phyloP scores from a whole-genome alignment of 148 eudicot species.

The Persicaria maculosa region DNA sequence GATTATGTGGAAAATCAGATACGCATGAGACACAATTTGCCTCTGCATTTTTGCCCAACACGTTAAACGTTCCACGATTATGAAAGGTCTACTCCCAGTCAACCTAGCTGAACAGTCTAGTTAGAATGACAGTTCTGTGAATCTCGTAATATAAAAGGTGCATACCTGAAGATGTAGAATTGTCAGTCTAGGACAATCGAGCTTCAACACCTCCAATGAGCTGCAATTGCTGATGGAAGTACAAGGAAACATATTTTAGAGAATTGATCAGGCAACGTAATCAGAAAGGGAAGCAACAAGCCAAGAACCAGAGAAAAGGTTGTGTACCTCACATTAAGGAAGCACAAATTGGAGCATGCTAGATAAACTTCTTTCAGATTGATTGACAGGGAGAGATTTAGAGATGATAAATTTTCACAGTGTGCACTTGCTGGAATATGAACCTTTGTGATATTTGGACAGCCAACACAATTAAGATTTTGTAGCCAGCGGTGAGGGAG shows the following conservation, averaged over 20 bases:
- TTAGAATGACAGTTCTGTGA: not conserved
- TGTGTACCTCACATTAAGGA: slow-evolving; percentile 73
- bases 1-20: not conserved
- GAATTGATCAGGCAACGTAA: not conserved
- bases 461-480: slow-evolving; percentile 84
- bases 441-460: slow-evolving; percentile 79
- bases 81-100: too few relatives aligned
- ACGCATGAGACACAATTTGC: not conserved
- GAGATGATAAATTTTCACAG: slow-evolving; percentile 52
- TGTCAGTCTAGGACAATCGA: slow-evolving; percentile 67
- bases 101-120: too few relatives aligned
- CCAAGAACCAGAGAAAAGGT: not conserved
- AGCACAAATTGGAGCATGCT: slow-evolving; percentile 59
- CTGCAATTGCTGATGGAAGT: slow-evolving; percentile 60
- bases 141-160: not conserved
- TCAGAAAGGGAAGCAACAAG: not conserved
- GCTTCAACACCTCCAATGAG: slow-evolving; percentile 71
- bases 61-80: too few relatives aligned
- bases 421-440: slow-evolving; percentile 53
- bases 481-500: slow-evolving; percentile 61
- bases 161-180: slow-evolving; percentile 87
- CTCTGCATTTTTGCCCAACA: too few relatives aligned
- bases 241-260: slow-evolving; percentile 4
- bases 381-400: slow-evolving; percentile 74
- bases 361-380: slow-evolving; percentile 76